Percentiles rank a stretch among this genome's conserved stretches.
These are phyloP conservation scores for Hagleromyces aurorensis DNA, from an alignment of 805 yeast species.

Conservation along the genomic window DNA sequence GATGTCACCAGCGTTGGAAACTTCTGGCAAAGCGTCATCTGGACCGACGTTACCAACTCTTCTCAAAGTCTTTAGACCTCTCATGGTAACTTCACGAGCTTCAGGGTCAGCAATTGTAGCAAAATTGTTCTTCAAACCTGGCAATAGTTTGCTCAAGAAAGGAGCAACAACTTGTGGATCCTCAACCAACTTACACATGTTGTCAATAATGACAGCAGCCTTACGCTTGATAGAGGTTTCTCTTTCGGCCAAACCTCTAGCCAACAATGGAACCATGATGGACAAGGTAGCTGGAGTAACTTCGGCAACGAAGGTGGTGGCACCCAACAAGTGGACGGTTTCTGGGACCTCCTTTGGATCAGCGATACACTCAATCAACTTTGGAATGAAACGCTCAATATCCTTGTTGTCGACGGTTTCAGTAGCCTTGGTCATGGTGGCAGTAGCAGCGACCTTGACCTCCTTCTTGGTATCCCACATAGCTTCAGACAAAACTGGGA, in stretches of 20 bases:
- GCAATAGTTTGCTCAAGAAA: conserved; percentile 90
- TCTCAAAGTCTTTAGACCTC: conserved; percentile 95
- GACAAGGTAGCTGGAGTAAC: conserved; percentile 99
- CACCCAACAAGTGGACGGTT: conserved; percentile 98
- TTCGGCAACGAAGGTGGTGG: conserved; percentile 98
- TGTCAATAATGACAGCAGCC: conserved; percentile 98
- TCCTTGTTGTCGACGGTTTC: conserved; percentile 99
- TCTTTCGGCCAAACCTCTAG: conserved; percentile 99
- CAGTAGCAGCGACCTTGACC: conserved; percentile 93
- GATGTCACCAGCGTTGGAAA: conserved; percentile 98
- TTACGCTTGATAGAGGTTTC: conserved; percentile 99
- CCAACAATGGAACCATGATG: conserved; percentile 97
- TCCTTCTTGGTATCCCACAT: conserved; percentile 99
- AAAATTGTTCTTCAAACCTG: conserved; percentile 91
- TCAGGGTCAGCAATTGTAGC: conserved; percentile 99
- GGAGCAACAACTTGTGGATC: conserved; percentile 99
- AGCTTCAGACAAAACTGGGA: conserved; percentile 96
- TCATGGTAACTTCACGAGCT: conserved; percentile 96
- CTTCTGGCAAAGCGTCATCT: conserved; percentile 88
- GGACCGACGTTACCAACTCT: conserved; percentile 97
- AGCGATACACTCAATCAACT: conserved; percentile 93
- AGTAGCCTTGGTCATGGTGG: conserved; percentile 92
- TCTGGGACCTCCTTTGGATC: conserved; percentile 97
- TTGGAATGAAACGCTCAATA: conserved; percentile 98
- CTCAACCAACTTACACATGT: conserved; percentile 99